Percentiles rank a stretch among this genome's conserved stretches.
These are phyloP conservation scores for Lasiodiplodia hormozganensis DNA, from an alignment of 2,329 filamentous ascomycete species.

Conservation along the genomic window DNA sequence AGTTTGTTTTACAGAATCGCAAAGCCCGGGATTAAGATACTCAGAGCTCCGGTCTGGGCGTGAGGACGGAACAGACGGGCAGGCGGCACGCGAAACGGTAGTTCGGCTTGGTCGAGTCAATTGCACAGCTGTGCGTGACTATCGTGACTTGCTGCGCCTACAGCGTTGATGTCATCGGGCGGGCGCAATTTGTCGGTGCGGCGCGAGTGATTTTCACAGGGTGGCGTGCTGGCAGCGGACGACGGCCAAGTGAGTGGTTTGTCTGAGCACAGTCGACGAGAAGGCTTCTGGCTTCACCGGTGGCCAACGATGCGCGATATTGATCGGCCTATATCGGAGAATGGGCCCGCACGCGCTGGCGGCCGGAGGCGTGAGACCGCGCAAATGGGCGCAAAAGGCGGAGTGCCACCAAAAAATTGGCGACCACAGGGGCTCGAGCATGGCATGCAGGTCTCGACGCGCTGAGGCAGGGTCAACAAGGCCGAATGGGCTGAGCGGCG, in stretches of 20 bases:
- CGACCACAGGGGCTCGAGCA: neutral
- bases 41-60: neutral
- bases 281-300: neutral
- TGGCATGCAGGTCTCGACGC: slow-evolving; percentile 9
- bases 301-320: slow-evolving; percentile 15
- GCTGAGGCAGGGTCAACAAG: neutral
- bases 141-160: neutral
- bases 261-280: neutral
- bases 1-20: neutral
- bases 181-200: neutral
- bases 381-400: slow-evolving; percentile 8
- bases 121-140: neutral
- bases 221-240: neutral
- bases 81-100: neutral
- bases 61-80: neutral
- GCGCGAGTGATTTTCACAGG: slow-evolving; percentile 3
- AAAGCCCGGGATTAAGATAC: neutral
- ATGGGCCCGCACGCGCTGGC: neutral
- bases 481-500: slow-evolving; percentile 5
- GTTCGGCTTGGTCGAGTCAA: neutral
- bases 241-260: neutral
- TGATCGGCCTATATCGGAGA: slow-evolving; percentile 26
- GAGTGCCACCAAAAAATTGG: neutral
- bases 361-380: neutral
- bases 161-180: slow-evolving; percentile 18